These are phyloP conservation scores for Saururus chinensis DNA, from an alignment of 164 flowering plant genomes.

Conservation along the genomic window DNA sequence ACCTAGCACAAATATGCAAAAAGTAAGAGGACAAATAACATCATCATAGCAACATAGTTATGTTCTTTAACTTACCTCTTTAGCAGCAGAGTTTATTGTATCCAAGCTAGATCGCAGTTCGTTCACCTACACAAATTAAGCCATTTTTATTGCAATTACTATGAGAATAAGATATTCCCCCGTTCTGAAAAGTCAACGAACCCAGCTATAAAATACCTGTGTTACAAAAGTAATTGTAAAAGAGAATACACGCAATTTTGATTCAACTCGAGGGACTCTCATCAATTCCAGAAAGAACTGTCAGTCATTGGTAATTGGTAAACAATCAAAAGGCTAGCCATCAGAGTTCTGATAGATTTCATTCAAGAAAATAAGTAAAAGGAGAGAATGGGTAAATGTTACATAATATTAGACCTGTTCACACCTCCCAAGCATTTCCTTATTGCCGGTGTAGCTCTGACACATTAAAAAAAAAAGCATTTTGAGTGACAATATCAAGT, in stretches of 20 bases:
- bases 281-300: conserved; percentile 97
- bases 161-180: neutral
- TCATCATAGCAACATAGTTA: neutral
- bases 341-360: neutral
- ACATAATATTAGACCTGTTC: conserved; percentile 57
- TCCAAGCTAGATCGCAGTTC: conserved; percentile 57
- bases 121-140: conserved; percentile 46
- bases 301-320: conserved; percentile 6
- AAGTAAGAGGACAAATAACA: neutral
- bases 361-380: neutral
- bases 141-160: neutral
- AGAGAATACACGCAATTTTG: conserved; percentile 93
- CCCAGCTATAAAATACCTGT: conserved; percentile 40
- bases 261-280: conserved; percentile 95
- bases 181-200: neutral
- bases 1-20: conserved; percentile 35
- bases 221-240: conserved; percentile 72
- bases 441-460: conserved; percentile 78
- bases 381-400: neutral
- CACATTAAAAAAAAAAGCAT: conserved; percentile 5
- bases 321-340: neutral
- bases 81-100: conserved; percentile 65
- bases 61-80: conserved; percentile 46
- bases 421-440: conserved; percentile 89
- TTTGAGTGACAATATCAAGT: no score